Evolutionary conservation across 371 early-diverging fungal genomes (phyloP), one percentile per base, ranked within the genome.

Genomic region (Mucor plumbeus): DNA sequence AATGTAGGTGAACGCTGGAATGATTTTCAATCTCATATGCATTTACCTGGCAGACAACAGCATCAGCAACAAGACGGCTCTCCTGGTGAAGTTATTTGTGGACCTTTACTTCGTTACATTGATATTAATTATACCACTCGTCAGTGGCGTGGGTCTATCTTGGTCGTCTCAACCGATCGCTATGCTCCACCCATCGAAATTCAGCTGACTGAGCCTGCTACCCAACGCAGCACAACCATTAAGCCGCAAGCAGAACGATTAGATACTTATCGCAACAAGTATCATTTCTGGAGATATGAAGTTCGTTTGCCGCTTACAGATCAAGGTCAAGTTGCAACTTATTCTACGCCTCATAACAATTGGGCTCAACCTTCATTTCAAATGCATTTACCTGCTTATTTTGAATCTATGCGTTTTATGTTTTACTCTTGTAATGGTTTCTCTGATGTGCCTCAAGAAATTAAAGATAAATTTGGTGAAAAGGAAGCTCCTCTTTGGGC

Each of bases 401-500:
- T 58, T 56, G 61, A 67, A 31, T 68, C 64, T 7, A 69, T 70
- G 73, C 62, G 69, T 19, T 75, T 63, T 54, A 73, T 68, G 64
- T 66, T 71, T 57, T 64, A 63, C 62, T 65, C 65, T 31, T 63
- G 92, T 70, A 91, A 89, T 66, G 92, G 91, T 0, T 89, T 89
- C 67, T 84, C 86, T 17, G 79, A 83, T 62, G 79, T 85, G 26
- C 80, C 86, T 19, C 68, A 74, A 26, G 84, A 82, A 58, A 77
- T 82, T 44, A 84, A 80, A n/a, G 78, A 83, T 61, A 73, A 76
- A 43, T 78, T 83, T 59, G 92, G 91, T 26, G 84, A 86, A 47
- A 81, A 88, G 55, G 53, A 64, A 8, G 74, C 74, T 13, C 88
- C 88, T 1, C 73, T 94, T 59, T 94, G 94, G 94, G 86, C 84